phyloP scores from a whole-genome alignment of 441 rosid genomes.

The Populus hybrid region DNA sequence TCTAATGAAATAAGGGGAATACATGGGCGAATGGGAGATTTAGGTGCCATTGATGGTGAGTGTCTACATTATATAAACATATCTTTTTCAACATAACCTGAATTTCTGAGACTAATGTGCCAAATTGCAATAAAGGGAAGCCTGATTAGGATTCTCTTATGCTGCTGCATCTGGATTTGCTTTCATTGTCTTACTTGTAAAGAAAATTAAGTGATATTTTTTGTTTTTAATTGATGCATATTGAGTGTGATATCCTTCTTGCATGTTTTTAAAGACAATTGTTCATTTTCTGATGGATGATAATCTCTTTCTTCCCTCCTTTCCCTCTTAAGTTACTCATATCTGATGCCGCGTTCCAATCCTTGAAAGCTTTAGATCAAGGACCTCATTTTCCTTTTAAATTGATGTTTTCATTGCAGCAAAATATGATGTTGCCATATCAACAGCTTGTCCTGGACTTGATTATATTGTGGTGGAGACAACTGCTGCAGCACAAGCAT shows the following conservation, averaged over 20 bases:
- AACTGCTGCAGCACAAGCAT: conserved; percentile 85
- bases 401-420: conserved; percentile 49
- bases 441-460: conserved; percentile 91
- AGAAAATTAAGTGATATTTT: not conserved
- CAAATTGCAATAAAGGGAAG: not conserved
- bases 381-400: not conserved
- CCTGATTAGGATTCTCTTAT: not conserved
- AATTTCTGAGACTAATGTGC: not conserved
- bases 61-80: conserved; percentile 17
- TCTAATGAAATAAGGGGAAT: conserved; percentile 82
- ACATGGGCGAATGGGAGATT: conserved; percentile 95
- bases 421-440: conserved; percentile 90
- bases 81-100: not conserved
- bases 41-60: conserved; percentile 97
- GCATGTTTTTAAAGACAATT: not conserved
- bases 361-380: not conserved
- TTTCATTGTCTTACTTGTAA: not conserved
- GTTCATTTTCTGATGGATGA: not conserved
- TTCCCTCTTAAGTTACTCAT: not conserved
- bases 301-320: not conserved
- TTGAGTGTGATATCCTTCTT: not conserved
- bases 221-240: not conserved
- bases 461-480: conserved; percentile 96
- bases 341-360: not conserved
- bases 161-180: not conserved